phyloP scores from a whole-genome alignment of 768 basidiomycete species.

The Leccinum longicurvipes region DNA sequence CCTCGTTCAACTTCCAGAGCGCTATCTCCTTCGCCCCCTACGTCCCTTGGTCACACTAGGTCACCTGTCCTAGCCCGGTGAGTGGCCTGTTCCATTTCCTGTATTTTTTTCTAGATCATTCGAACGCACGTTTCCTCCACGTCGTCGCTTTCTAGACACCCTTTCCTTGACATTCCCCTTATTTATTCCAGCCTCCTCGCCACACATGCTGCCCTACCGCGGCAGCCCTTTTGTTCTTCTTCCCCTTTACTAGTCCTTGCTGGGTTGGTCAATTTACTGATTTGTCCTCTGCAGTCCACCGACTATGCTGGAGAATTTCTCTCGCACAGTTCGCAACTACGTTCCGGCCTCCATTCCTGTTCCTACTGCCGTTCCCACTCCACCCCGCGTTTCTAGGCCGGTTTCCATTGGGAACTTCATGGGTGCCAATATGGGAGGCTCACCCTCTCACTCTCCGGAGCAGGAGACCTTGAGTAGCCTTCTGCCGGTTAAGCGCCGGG shows the following conservation, averaged over 20 bases:
- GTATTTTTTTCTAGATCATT: constrained; percentile 7
- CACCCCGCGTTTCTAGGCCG: constrained; percentile 48
- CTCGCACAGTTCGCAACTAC: constrained; percentile 52
- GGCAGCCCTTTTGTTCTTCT: not conserved
- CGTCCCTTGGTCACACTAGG: constrained; percentile 25
- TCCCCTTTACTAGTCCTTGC: not conserved
- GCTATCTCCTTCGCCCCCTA: constrained; percentile 14
- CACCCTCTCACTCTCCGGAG: constrained; percentile 6
- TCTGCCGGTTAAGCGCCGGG: constrained; percentile 11
- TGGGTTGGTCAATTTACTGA: constrained; percentile 9
- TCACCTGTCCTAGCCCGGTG: constrained; percentile 33
- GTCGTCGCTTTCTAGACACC: constrained; percentile 15
- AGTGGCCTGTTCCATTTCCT: constrained; percentile 5
- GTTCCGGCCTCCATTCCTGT: constrained; percentile 52
- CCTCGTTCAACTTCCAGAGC: constrained; percentile 10
- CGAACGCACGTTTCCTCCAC: not conserved
- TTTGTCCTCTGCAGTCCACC: constrained; percentile 37
- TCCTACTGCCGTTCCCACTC: constrained; percentile 44
- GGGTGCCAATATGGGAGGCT: constrained; percentile 22
- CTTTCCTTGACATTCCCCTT: constrained; percentile 1
- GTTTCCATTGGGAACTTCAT: constrained; percentile 47
- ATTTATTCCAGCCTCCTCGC: constrained; percentile 12
- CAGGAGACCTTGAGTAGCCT: constrained; percentile 8
- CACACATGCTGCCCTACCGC: constrained; percentile 19
- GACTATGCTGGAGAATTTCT: constrained; percentile 49